A percentile compares a stretch with the other conserved stretches of the same genome.
phyloP scores from a whole-genome alignment of 2,329 filamentous ascomycete genomes.

The Alternaria sp. region DNA sequence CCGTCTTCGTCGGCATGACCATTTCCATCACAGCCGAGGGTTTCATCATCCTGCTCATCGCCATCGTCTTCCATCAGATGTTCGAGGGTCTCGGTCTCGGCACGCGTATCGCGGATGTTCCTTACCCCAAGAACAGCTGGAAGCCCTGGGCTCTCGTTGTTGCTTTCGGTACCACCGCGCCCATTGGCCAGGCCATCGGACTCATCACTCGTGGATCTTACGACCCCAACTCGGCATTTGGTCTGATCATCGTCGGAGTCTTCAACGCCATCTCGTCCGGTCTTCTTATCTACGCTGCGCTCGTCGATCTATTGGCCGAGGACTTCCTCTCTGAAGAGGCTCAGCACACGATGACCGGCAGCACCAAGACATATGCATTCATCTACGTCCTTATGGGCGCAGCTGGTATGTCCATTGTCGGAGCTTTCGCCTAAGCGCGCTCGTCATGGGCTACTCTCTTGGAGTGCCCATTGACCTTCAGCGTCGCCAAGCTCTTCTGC shows the following conservation, averaged over 20 bases:
- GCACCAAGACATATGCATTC: slow-evolving; percentile 62
- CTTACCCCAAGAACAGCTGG: slow-evolving; percentile 62
- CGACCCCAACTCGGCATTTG: slow-evolving; percentile 68
- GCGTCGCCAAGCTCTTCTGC: slow-evolving; percentile 5
- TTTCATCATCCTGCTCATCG: slow-evolving; percentile 64
- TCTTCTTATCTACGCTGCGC: slow-evolving; percentile 66
- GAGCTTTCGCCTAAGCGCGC: slow-evolving; percentile 7
- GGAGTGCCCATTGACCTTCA: neutral
- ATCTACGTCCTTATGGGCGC: slow-evolving; percentile 47
- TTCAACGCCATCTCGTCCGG: slow-evolving; percentile 72
- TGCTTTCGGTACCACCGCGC: slow-evolving; percentile 68
- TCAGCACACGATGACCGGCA: slow-evolving; percentile 57
- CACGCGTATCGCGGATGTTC: slow-evolving; percentile 64
- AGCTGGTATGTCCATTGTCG: slow-evolving; percentile 41
- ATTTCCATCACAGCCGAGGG: slow-evolving; percentile 64
- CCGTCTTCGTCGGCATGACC: slow-evolving; percentile 68
- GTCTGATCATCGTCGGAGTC: slow-evolving; percentile 67
- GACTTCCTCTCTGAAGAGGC: slow-evolving; percentile 65
- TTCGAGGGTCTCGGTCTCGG: slow-evolving; percentile 70
- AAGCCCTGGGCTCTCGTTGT: slow-evolving; percentile 67
- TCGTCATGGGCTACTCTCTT: neutral
- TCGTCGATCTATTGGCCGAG: slow-evolving; percentile 69
- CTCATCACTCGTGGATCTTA: slow-evolving; percentile 63
- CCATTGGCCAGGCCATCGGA: slow-evolving; percentile 70
- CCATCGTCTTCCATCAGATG: slow-evolving; percentile 68